Evolutionary conservation across 805 yeast species (phyloP).

Genomic region (Candida sakaeoensis): DNA sequence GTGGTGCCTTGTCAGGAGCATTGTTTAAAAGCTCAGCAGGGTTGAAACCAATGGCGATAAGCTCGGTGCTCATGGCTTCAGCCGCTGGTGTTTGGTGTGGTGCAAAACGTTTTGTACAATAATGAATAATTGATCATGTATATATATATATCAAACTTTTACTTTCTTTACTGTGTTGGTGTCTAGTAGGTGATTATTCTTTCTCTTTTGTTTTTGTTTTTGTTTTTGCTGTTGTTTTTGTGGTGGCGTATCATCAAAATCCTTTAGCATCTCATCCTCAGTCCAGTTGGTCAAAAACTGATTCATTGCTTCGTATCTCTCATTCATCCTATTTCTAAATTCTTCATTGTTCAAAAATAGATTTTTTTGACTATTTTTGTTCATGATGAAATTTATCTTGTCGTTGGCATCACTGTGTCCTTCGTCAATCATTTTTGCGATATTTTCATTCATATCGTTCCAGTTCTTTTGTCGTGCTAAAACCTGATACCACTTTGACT

Average conservation of each 20-base stretch:
- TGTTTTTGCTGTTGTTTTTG: neutral
- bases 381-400: conserved; percentile 27
- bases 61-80: conserved; percentile 80
- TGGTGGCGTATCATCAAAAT: conserved; percentile 6
- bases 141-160: neutral
- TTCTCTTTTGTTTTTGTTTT: neutral
- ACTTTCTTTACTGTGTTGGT: neutral
- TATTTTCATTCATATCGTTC: conserved; percentile 43
- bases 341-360: conserved; percentile 15
- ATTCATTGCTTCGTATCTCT: conserved; percentile 5
- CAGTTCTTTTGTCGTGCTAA: conserved; percentile 50
- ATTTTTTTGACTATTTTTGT: conserved; percentile 31
- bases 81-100: conserved; percentile 95
- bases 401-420: conserved; percentile 11
- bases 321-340: conserved; percentile 9
- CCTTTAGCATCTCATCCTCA: conserved; percentile 6
- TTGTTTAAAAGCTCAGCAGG: conserved; percentile 85
- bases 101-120: conserved; percentile 46
- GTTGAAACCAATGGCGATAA: conserved; percentile 78
- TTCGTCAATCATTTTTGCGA: conserved; percentile 33
- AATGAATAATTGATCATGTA: no score
- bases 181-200: no score
- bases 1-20: conserved; percentile 94
- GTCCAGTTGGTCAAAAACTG: conserved; percentile 4
- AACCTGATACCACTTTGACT: conserved; percentile 52